Base-by-base conservation (phyloP, 768 basidiomycete genomes). In the Mycena polygramma region DNA sequence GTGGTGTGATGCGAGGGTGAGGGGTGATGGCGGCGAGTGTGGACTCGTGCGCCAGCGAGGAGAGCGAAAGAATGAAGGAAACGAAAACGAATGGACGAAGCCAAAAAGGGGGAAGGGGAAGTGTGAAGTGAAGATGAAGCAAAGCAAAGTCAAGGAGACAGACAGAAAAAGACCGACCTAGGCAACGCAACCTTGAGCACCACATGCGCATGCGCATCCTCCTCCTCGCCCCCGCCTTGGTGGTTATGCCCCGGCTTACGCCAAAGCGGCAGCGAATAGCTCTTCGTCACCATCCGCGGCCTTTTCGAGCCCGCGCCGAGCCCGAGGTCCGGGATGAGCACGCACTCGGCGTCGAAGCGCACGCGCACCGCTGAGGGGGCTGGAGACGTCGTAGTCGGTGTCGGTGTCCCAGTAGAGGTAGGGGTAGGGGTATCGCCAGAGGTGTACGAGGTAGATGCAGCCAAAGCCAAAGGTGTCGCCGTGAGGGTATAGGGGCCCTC, bases 251-350 rank as follows among this genome's bases (percentile, higher is more conserved):
- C 49, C 52, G 70, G 62, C 67, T 80, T 75, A 77, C 83, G 83
- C 86, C 92, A 94, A 49, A 94, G 78, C 0, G 92, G 92, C 66
- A 94, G 81, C 0, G 90, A 85, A 72, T 91, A 92, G 5, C 90
- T 90, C 75, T 88, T 93, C 36, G 89, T 89, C 73, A 90, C 77
- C 55, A 92, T 80, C 52, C 85, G 82, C 35, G 89, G 84, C 35
- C 85, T 79, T 63, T 83, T 87, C 6, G 83, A 80, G 58, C 81
- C 80, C 19, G 78, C 77, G 74, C 19, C 77, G 60, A 53, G 41
- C 45, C 45, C 45, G 7, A 46, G 14, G 54, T 91, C 88, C n/a
- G 93, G 93, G 65, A 94, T 94, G 74, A 94, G 86, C 6, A 92
- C 82, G 68, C 93, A 94, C 75, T 91, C 86, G 62, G 84, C 82